Evolutionary conservation across 148 eudicot genomes (phyloP).

Genomic region (Spergularia bocconei): DNA sequence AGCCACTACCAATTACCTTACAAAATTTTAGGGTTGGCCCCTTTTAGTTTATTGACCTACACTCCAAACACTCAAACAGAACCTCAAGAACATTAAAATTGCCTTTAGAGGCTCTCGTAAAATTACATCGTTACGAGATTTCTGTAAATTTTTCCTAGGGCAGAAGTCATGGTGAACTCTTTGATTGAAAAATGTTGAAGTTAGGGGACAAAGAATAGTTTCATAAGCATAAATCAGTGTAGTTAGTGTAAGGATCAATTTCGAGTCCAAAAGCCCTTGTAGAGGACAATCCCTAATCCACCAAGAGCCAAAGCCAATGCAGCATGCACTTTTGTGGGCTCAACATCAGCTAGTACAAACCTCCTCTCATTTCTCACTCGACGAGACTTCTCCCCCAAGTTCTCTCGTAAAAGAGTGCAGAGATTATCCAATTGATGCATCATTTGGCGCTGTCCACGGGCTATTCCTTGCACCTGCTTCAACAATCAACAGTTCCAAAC

Average conservation of each 20-base stretch:
- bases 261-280: conserved; percentile 53
- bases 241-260: conserved; percentile 31
- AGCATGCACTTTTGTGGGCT: conserved; percentile 34
- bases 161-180: conserved; percentile 23
- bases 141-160: conserved; percentile 24
- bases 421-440: conserved; percentile 80
- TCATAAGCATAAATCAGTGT: conserved; percentile 4
- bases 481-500: background rate
- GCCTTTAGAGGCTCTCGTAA: conserved; percentile 20
- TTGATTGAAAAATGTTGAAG: background rate
- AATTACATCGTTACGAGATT: conserved; percentile 27
- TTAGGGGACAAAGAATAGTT: conserved; percentile 7
- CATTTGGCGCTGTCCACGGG: conserved; percentile 80
- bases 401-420: conserved; percentile 54
- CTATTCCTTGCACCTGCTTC: conserved; percentile 51
- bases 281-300: conserved; percentile 61
- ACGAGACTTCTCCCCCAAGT: conserved; percentile 39
- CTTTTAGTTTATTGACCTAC: conserved; percentile 12
- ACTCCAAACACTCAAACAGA: conserved; percentile 21
- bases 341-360: conserved; percentile 29
- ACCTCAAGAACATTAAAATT: conserved; percentile 13
- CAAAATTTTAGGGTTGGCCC: conserved; percentile 26
- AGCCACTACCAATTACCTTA: conserved; percentile 19
- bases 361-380: conserved; percentile 35
- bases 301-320: conserved; percentile 50